Evolutionary conservation across 1,139 yeast genomes (phyloP), one percentile per base, ranked within the genome.

Genomic region (Saccharomyces hybrid): DNA sequence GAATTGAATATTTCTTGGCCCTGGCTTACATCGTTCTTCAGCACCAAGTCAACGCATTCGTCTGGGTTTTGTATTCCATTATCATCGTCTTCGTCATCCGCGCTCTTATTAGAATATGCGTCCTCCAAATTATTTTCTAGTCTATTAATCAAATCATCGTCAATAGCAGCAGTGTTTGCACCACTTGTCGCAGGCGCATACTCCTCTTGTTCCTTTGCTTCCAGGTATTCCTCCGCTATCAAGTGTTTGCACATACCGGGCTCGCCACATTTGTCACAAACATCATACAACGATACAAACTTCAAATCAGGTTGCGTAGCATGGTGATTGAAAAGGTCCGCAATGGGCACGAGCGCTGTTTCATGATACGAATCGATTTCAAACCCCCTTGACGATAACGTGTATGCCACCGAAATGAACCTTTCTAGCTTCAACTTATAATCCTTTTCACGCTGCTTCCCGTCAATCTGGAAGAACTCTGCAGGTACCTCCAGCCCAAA

Each of bases 331-430:
- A 90, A 90, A 51, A 91, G 73, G 69, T 91, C 96, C 0, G 97
- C 97, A 14, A 91, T 91, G 0, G 97, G 97, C 31, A 90, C 96
- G 57, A 91, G 73, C 0, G 87, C 88, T 46, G 86, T 77, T 28
- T 84, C 87, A 62, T 85, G 88, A 67, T 72, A 89, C 50, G 76
- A 78, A 67, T 91, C 97, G 20, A 91, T 82, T 53, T 83, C 84
- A 67, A 90, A 89, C 1, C 91, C 90, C 56, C 96, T 76, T 0
- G 95, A 83, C 0, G 90, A 81, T 13, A 88, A 83, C 1, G 83
- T 78, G 64, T 77, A 81, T 3, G 81, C 77, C 16, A 74, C 71
- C 11, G 78, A 77, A 1, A 83, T 84, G 66, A 83, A 85, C 13
- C 62, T 61, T 7, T 68, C 58, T 53, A 78, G 70, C 14, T 71